These are phyloP conservation scores for Bertia moriformis DNA, from an alignment of 2,329 filamentous ascomycete species.

Conservation along the genomic window DNA sequence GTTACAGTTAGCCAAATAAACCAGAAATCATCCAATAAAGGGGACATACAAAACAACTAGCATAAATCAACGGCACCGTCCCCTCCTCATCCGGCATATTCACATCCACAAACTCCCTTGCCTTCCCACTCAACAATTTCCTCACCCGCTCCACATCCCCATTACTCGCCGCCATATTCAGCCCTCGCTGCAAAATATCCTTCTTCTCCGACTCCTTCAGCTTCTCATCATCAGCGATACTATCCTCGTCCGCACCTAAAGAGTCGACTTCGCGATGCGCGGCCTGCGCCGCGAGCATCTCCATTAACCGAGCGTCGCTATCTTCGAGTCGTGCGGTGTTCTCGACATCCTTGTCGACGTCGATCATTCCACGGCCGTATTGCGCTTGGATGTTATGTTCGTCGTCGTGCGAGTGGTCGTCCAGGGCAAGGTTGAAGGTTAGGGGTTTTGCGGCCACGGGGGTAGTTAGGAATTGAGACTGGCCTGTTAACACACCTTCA, in stretches of 20 bases:
- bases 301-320: conserved; percentile 77
- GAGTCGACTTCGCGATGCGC: conserved; percentile 55
- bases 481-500: conserved; percentile 44
- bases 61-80: conserved; percentile 91
- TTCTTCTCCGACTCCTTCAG: conserved; percentile 66
- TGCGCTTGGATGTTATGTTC: conserved; percentile 30
- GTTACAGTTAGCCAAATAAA: conserved; percentile 6
- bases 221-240: conserved; percentile 60
- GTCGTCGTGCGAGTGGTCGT: conserved; percentile 66
- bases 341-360: neutral
- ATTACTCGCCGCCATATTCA: conserved; percentile 94
- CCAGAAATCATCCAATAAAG: neutral
- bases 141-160: conserved; percentile 73
- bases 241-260: conserved; percentile 65
- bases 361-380: neutral
- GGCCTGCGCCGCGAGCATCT: conserved; percentile 92
- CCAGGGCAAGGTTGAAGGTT: conserved; percentile 65
- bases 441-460: conserved; percentile 74
- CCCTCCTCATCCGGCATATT: conserved; percentile 86
- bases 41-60: conserved; percentile 83
- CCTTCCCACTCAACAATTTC: conserved; percentile 60
- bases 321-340: conserved; percentile 42
- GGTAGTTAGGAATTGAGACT: conserved; percentile 86
- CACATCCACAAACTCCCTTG: conserved; percentile 65
- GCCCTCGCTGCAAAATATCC: conserved; percentile 66